Conservation (phyloP, 164 flowering plant species). For the Saururus chinensis region DNA sequence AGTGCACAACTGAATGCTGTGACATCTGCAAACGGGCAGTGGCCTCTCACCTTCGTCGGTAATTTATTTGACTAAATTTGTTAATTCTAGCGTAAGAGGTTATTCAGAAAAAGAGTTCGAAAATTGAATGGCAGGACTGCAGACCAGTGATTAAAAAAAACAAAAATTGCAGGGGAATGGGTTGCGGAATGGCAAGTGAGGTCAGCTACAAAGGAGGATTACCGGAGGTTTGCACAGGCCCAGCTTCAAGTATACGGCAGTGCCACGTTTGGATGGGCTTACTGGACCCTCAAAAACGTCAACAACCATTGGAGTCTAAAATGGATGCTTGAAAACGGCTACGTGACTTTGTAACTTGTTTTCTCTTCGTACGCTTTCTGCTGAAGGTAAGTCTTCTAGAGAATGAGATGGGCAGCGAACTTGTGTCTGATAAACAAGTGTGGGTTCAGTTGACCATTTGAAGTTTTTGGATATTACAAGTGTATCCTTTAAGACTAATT, state of each 20-base stretch:
- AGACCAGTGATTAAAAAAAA: too few relatives aligned
- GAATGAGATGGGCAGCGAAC: too few relatives aligned
- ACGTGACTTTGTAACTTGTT: constrained; percentile 15
- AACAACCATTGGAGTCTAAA: constrained; percentile 51
- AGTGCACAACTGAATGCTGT: constrained; percentile 21
- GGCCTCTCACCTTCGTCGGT: constrained; percentile 65
- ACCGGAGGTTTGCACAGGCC: constrained; percentile 43
- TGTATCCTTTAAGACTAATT: too few relatives aligned
- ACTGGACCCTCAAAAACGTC: constrained; percentile 53
- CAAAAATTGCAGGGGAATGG: constrained; percentile 66
- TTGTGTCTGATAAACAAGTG: too few relatives aligned
- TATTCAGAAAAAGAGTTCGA: too few relatives aligned
- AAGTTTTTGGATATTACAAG: too few relatives aligned
- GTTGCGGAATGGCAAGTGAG: constrained; percentile 56
- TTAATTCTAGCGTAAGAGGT: background rate
- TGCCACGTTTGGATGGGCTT: constrained; percentile 74
- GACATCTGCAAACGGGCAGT: constrained; percentile 27
- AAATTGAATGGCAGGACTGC: background rate
- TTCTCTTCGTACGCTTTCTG: too few relatives aligned
- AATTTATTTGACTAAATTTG: constrained; percentile 7
- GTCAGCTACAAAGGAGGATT: constrained; percentile 44
- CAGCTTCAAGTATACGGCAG: constrained; percentile 46
- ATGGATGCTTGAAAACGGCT: constrained; percentile 63
- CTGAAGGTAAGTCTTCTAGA: too few relatives aligned
- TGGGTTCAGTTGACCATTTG: too few relatives aligned